Evolutionary conservation across 257 asterid species (phyloP), one percentile per base, ranked within the genome.

Genomic region (Nicotiana obtusifolia): DNA sequence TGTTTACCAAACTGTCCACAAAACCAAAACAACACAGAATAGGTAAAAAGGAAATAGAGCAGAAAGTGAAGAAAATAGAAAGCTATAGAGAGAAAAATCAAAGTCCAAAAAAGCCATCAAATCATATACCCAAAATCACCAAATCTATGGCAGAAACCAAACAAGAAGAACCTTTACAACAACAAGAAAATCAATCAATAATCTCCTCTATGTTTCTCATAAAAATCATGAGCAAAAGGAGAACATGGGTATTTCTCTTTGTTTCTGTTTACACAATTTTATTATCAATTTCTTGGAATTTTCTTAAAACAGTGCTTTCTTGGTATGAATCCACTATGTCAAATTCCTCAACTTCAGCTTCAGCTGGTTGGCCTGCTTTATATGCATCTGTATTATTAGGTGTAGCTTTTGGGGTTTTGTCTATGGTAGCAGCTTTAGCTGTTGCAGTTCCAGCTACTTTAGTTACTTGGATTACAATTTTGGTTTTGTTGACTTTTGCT

Each of bases 371-470:
- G 92, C 83, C 93, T 16, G 98, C 93, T 47, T 37, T 95, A 10
- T 95, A 92, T 86, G 97, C 97, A 9, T 91, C 98, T 1, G 87
- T 85, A 41, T 82, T 89, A 0, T 79, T 95, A 47, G 98, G 98
- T 4, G 44, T 84, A 26, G 91, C 95, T 16, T 95, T 95, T 83
- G 98, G 98, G 41, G 49, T 93, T 14, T 90, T 95, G 0, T 95
- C 98, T 0, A 88, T 91, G 92, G 97, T 91, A 82, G 93, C 97
- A 44, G 98, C 98, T 68, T 77, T 93, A 78, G 95, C 95, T 60
- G 98, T 95, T 54, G 98, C 90, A 3, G 94, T 93, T 4, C 98
- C 98, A 53, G 98, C 98, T 41, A 95, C 97, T 1, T 73, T 95
- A 84, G 93, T 95, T 64, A 95, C 97, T 14, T 95, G 98, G 97